Base-by-base conservation (phyloP, 768 basidiomycete genomes). In the Collybiopsis confluens region DNA sequence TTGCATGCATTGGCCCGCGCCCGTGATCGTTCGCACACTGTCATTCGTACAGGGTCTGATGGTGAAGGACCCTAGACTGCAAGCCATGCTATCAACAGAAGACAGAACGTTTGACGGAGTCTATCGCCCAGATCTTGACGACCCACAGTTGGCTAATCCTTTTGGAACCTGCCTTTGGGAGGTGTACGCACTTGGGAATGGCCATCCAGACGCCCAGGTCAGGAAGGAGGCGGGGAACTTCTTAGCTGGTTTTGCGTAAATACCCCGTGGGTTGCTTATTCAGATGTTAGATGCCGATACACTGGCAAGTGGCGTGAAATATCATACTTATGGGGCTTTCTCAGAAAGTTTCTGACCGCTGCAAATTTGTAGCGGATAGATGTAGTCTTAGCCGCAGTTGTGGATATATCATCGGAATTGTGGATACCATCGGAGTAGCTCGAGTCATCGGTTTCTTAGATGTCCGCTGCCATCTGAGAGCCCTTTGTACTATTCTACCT, bases 91-190 rank as follows among this genome's bases (percentile, higher is more conserved):
- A 23, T 82, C 86, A 49, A 91, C 92, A 0, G 92, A 92, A 59
- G 97, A 98, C 69, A 77, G 92, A 54, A 81, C 81, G 28, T 79
- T 78, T 49, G 87, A 94, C 66, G 97, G 97, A 3, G 75, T 90
- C 26, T 97, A 95, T 68, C 80, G 86, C 24, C 79, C 88, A 0
- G 86, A 92, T 49, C 73, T 96, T 41, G 90, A 96, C 62, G 95
- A 98, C 70, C 94, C 94, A 45, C 86, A 92, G 62, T 72, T 92
- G 27, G 81, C 80, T 61, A 82, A 86, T 67, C 80, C 92, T 33
- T 92, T 96, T 64, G 89, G 85, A 45, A 86, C 91, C 28, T 88
- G 82, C 42, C 86, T 92, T 61, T 98, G 85, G 80, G 97, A 99
- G 72, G 69, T 95, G 53, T 71, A 86, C 57, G 68, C 86, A 55